Base-by-base conservation (phyloP, 2,329 filamentous ascomycete species). In the Penicillium fuscoglaucum region DNA sequence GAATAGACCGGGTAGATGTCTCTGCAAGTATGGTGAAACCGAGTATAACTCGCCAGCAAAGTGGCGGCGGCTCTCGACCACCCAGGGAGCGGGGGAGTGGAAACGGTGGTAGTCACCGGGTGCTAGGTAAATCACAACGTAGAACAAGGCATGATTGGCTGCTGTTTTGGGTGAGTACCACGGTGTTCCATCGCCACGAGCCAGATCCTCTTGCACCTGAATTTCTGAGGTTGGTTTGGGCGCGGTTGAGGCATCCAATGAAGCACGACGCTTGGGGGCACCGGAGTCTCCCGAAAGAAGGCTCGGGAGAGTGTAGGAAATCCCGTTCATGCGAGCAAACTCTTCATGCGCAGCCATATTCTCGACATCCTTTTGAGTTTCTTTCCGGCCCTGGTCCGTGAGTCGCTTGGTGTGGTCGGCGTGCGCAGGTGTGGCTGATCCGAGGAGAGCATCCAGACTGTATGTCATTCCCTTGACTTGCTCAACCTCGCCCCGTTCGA, bases 381-480 rank as follows among this genome's bases (percentile, higher is more conserved):
- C 61, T 49, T 76, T 72, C 21, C 61, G 55, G 51, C 72, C 69
- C 52, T 72, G 66, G 55, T 72, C 76, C 55, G 43, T 60, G 47
- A 75, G 68, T 61, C 63, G 73, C 66, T 70, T 71, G 29, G 68
- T 75, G 64, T 69, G 76, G 64, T 76, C 74, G 13, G 75, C 70
- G 29, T 76, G 68, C 10, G 71, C 69, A 57, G 57, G 83, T 72
- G 67, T 88, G 75, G 76, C 84, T 64, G 73, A 75, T 64, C 95
- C 95, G 2, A 99, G 83, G 1, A 99, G 83, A 8, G 95, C 93
- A 72, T 99, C 95, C 55, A 99, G 84, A 65, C 89, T 96, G 77
- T 99, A 99, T 0, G 95, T 99, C 83, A 99, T 95, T 60, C 95
- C 95, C 78, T 99, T 99, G 63, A 99, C 93, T 78, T 99, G 95